Evolutionary conservation across 139 green algal genomes (phyloP).

Genomic region (Bryopsis sp.): DNA sequence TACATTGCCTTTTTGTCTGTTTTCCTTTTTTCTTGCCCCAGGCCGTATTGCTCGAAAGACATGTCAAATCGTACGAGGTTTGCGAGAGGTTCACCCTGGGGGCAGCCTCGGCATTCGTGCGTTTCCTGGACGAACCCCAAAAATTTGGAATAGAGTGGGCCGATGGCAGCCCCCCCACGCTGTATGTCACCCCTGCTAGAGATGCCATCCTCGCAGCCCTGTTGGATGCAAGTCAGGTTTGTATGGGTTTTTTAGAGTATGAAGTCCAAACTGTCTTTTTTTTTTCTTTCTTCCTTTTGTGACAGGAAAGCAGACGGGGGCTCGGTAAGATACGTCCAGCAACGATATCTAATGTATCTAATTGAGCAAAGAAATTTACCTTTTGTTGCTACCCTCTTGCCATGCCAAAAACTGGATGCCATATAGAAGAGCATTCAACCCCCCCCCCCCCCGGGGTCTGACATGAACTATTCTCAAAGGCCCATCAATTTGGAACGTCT

Average conservation of each 20-base stretch:
- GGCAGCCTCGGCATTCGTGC: conserved; percentile 29
- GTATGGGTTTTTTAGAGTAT: neutral
- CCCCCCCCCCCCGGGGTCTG: too few species aligned
- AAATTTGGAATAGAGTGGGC: conserved; percentile 69
- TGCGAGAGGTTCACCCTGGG: conserved; percentile 22
- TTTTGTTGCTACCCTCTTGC: too few species aligned
- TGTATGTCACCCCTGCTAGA: conserved; percentile 51
- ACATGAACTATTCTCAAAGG: too few species aligned
- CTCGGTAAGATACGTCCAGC: too few species aligned
- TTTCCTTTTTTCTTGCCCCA: neutral
- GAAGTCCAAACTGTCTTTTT: neutral
- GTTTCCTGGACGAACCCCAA: conserved; percentile 52
- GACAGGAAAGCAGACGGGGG: too few species aligned
- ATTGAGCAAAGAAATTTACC: too few species aligned
- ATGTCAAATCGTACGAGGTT: conserved; percentile 1
- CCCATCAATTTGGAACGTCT: too few species aligned
- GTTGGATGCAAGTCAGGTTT: conserved; percentile 60
- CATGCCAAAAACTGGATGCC: too few species aligned
- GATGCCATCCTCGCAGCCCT: conserved; percentile 59
- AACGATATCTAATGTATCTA: too few species aligned
- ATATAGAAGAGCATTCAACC: too few species aligned
- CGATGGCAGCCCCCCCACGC: conserved; percentile 36
- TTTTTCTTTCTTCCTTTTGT: too few species aligned
- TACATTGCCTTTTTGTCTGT: too few species aligned
- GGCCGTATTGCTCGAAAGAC: conserved; percentile 1